phyloP scores from a whole-genome alignment of 208 protist species.

The Trypanosoma boissoni region DNA sequence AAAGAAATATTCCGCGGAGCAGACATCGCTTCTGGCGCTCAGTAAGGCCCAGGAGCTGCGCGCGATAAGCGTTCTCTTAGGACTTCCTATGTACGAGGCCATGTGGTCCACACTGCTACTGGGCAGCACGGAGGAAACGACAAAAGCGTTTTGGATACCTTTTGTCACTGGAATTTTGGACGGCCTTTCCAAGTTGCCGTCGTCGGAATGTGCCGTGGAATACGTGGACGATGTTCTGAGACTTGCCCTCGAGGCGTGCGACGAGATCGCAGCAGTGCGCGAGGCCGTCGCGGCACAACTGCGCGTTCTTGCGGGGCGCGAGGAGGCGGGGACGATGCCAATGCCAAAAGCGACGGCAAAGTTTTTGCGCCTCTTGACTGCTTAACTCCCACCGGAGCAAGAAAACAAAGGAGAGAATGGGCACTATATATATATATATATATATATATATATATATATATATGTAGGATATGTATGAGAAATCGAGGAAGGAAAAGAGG shows the following conservation, averaged over 20 bases:
- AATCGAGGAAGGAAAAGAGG: constrained; percentile 9
- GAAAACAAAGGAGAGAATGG: too few relatives aligned
- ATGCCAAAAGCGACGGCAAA: constrained; percentile 47
- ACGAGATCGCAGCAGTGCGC: constrained; percentile 42
- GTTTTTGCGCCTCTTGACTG: constrained; percentile 28
- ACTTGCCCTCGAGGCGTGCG: constrained; percentile 59
- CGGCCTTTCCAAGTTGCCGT: constrained; percentile 15
- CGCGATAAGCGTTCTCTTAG: constrained; percentile 48
- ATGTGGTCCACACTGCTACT: constrained; percentile 37
- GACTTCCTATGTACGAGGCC: constrained; percentile 44
- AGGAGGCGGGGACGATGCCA: constrained; percentile 13
- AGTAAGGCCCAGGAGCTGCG: constrained; percentile 40
- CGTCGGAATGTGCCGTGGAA: background rate
- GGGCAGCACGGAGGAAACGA: constrained; percentile 21
- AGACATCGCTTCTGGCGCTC: constrained; percentile 48
- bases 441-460: constrained; percentile 6
- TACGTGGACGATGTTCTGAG: constrained; percentile 31
- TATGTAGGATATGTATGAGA: constrained; percentile 6
- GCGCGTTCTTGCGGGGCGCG: constrained; percentile 13
- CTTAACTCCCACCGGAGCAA: too few relatives aligned
- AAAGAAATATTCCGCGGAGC: constrained; percentile 36
- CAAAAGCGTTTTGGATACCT: constrained; percentile 56
- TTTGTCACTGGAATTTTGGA: constrained; percentile 41
- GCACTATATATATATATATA: constrained; percentile 2
- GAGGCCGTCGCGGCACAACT: constrained; percentile 38